Conservation (phyloP, 1,284 basidiomycete genomes). For the Mycena sp. region DNA sequence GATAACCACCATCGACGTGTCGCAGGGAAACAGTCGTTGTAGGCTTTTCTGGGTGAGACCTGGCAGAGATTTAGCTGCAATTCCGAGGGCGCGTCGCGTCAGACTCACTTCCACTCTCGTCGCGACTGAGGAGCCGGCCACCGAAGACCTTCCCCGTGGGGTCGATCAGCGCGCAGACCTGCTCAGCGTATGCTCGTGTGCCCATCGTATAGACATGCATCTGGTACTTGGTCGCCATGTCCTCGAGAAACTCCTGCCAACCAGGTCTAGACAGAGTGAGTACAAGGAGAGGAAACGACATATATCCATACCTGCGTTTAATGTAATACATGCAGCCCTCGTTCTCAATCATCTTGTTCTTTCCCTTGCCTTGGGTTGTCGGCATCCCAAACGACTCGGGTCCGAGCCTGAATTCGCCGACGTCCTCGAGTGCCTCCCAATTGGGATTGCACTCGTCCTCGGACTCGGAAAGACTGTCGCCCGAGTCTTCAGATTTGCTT, state of each 20-base stretch:
- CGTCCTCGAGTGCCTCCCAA: constrained; percentile 88
- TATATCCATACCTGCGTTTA: constrained; percentile 82
- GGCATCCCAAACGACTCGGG: constrained; percentile 76
- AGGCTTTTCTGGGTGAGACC: constrained; percentile 90
- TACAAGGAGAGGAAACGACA: constrained; percentile 24
- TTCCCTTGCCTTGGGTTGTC: constrained; percentile 59
- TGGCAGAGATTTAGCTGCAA: too few relatives aligned
- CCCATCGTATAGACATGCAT: constrained; percentile 99
- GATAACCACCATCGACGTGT: constrained; percentile 98
- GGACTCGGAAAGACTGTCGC: constrained; percentile 52
- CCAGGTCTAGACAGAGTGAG: constrained; percentile 73
- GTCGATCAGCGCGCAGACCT: constrained; percentile 95
- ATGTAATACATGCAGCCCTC: constrained; percentile 97
- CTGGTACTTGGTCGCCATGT: constrained; percentile 86
- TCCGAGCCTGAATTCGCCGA: constrained; percentile 87
- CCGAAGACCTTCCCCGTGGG: constrained; percentile 89
- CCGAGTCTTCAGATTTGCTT: constrained; percentile 49
- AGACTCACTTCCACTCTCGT: constrained; percentile 86
- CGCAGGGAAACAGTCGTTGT: constrained; percentile 92
- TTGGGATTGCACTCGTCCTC: constrained; percentile 81
- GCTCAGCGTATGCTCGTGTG: constrained; percentile 94
- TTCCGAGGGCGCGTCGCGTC: too few relatives aligned
- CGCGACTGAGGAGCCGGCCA: constrained; percentile 88
- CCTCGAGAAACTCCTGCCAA: constrained; percentile 80
- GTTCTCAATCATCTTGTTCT: constrained; percentile 69